A percentile compares a stretch with the other conserved stretches of the same genome.
Evolutionary conservation across 148 eudicot genomes (phyloP).

Genomic region (Euryodendron excelsum): DNA sequence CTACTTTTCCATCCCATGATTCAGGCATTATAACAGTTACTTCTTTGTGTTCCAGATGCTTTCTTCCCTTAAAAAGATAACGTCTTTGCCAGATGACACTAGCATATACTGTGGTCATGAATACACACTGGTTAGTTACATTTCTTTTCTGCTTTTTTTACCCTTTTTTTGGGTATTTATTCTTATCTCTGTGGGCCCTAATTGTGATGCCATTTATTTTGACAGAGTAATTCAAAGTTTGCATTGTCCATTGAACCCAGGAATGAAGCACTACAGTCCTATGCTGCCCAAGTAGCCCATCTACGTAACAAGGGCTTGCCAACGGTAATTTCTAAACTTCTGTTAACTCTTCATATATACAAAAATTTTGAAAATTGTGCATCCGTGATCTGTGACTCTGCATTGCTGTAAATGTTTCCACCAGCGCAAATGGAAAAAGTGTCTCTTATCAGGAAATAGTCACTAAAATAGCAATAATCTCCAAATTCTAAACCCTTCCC

Average conservation of each 20-base stretch:
- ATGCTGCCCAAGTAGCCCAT: slow-evolving; percentile 61
- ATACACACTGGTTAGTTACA: slow-evolving; percentile 67
- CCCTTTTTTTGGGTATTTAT: neutral
- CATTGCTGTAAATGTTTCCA: too few species aligned
- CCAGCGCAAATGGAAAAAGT: neutral
- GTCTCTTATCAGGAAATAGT: neutral
- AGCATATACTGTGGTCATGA: slow-evolving; percentile 87
- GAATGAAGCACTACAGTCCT: slow-evolving; percentile 62
- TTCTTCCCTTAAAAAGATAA: slow-evolving; percentile 63
- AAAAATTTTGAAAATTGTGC: neutral
- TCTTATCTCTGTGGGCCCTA: neutral
- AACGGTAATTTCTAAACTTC: slow-evolving; percentile 50
- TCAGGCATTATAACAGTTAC: neutral
- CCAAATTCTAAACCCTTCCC: neutral
- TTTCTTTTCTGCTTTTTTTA: neutral
- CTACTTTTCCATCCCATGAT: neutral
- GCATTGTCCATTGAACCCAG: slow-evolving; percentile 84
- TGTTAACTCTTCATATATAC: neutral
- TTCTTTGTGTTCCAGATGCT: slow-evolving; percentile 56
- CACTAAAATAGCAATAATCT: neutral
- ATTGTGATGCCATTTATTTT: slow-evolving; percentile 15
- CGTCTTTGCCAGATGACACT: slow-evolving; percentile 73
- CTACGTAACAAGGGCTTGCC: slow-evolving; percentile 76
- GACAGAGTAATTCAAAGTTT: slow-evolving; percentile 89
- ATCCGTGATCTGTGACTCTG: neutral